Percentiles rank a stretch among this genome's conserved stretches.
Evolutionary conservation across 805 yeast genomes (phyloP).

Genomic region (Hanseniaspora lachancei): DNA sequence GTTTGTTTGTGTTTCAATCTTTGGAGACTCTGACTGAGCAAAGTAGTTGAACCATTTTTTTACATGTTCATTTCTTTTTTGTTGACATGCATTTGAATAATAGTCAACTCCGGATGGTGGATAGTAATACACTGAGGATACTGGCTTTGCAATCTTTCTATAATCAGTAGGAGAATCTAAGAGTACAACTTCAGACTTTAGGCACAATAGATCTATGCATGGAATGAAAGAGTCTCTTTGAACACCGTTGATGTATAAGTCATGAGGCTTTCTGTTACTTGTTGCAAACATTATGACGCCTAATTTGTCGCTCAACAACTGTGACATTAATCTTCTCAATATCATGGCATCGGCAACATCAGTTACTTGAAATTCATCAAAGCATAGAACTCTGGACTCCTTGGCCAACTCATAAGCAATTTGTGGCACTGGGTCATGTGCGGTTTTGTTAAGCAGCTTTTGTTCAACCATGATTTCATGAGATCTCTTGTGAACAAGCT

Average conservation of each 20-base stretch:
- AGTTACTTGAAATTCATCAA: constrained; percentile 95
- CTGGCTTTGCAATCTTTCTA: constrained; percentile 73
- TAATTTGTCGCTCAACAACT: constrained; percentile 55
- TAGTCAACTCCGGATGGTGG: constrained; percentile 55
- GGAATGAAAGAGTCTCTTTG: constrained; percentile 88
- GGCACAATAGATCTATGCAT: constrained; percentile 68
- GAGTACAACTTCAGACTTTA: constrained; percentile 60
- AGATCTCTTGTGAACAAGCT: constrained; percentile 71
- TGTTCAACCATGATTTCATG: constrained; percentile 59
- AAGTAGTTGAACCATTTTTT: constrained; percentile 70
- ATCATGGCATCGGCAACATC: constrained; percentile 99
- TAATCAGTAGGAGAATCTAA: constrained; percentile 89
- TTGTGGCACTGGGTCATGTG: constrained; percentile 69
- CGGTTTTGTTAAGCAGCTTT: constrained; percentile 31
- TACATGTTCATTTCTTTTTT: constrained; percentile 47
- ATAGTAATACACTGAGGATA: constrained; percentile 61
- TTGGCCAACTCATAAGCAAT: constrained; percentile 74
- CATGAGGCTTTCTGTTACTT: constrained; percentile 90
- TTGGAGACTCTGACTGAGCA: constrained; percentile 42
- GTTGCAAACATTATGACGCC: constrained; percentile 88
- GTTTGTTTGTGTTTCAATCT: constrained; percentile 14
- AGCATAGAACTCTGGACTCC: constrained; percentile 66
- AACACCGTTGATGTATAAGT: constrained; percentile 82
- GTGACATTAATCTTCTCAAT: constrained; percentile 56
- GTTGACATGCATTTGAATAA: constrained; percentile 36